phyloP scores from a whole-genome alignment of 2,329 filamentous ascomycete species.

The Elsinoe perseae region DNA sequence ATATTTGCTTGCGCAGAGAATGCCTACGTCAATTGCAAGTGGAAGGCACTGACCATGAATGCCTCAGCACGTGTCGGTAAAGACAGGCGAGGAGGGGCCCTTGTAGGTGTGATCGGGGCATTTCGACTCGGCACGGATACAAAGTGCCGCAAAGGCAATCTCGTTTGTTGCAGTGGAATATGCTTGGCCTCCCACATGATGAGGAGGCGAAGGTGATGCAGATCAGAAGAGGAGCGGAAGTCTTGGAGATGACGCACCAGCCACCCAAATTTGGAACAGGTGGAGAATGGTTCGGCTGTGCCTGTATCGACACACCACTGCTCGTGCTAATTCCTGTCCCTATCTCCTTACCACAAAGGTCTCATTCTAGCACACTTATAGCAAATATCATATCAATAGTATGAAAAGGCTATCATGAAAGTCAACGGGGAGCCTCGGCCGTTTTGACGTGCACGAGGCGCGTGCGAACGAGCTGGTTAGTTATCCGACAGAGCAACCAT shows the following conservation, averaged over 20 bases:
- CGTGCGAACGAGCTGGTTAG: not conserved
- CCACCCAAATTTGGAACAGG: slow-evolving; percentile 11
- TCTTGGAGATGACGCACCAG: slow-evolving; percentile 12
- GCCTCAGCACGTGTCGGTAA: not conserved
- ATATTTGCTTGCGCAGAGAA: not conserved
- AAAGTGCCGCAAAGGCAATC: slow-evolving; percentile 3
- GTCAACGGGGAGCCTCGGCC: not conserved
- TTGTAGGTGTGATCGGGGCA: not conserved
- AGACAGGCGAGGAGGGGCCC: not conserved
- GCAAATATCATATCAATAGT: not conserved
- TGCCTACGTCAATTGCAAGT: not conserved
- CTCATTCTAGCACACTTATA: not conserved
- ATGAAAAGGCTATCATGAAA: not conserved
- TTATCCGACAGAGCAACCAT: not conserved
- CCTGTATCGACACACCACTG: not conserved
- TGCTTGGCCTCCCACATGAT: not conserved
- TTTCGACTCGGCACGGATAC: not conserved
- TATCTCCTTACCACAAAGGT: not conserved
- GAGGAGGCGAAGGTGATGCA: not conserved
- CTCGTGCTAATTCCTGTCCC: not conserved
- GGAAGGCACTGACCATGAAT: not conserved
- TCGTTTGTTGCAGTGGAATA: not conserved
- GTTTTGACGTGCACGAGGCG: not conserved
- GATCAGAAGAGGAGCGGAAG: slow-evolving; percentile 1
- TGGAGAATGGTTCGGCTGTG: slow-evolving; percentile 3